Evolutionary conservation across 1,284 basidiomycete genomes (phyloP), one percentile per base, ranked within the genome.

Genomic region (Cryptococcus hybrid): DNA sequence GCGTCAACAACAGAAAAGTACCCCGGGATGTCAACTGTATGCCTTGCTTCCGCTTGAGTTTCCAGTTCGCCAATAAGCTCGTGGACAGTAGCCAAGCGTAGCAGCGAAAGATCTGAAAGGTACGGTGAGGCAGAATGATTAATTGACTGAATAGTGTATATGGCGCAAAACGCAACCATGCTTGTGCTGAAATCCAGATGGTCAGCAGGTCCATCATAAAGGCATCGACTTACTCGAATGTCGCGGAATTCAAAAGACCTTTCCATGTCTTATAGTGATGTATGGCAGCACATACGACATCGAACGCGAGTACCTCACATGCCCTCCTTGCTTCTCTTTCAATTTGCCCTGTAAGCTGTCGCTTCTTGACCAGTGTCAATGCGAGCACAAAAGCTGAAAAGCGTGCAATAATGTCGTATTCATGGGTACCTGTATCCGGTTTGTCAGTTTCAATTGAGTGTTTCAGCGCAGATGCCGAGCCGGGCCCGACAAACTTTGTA

Each of bases 161-260:
- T 55, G 12, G 63, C 63, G 39, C 61, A 62, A 40, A 65, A 65
- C 0, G 59, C 61, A 24, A 65, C 59, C 63, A 65, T 65, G 52
- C 63, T 58, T 12, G 63, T 62, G 50, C 63, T 65, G 43, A n/a
- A 35, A 6, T 37, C 13, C 24, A 11, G 8, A 18, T 18, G 18
- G 18, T 18, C 18, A 18, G 18, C 1, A 24, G 49, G 35, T 8
- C 18, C 46, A 12, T 1, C 3, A 9, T 12, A 7, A 34, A 18
- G 47, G 36, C 5, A 5, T 18, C 18, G 3, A 63, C 63, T 61
- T 40, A 65, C 63, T 65, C 63, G 36, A 65, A 65, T 3, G 63
- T 65, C 1, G 63, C 61, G 5, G 63, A 65, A 43, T 65, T 65
- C 34, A 60, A 35, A 2, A 61, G 24, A n/a, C 60, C 60, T 12